phyloP scores from a whole-genome alignment of 73 alveolate genomes.

The Paramecium caudatum region DNA sequence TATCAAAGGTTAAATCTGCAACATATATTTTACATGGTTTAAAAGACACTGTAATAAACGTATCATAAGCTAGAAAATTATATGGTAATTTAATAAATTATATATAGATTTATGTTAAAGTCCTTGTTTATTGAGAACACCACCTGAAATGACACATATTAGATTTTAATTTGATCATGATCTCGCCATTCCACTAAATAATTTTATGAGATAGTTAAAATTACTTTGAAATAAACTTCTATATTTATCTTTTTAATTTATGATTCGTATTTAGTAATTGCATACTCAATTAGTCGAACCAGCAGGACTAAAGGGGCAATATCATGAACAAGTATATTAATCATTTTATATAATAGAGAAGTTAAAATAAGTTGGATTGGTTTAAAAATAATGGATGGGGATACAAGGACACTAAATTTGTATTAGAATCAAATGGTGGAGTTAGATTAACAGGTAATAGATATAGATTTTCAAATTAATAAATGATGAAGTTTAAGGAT shows the following conservation, averaged over 20 bases:
- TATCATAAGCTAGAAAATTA: not conserved
- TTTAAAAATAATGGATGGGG: slow-evolving; percentile 96
- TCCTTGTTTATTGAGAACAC: slow-evolving; percentile 22
- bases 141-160: slow-evolving; percentile 56
- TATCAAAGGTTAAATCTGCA: not conserved
- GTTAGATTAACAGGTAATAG: slow-evolving; percentile 87
- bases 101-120: not conserved
- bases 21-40: slow-evolving; percentile 42
- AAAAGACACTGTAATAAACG: not conserved
- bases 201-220: slow-evolving; percentile 13
- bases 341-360: too few relatives aligned
- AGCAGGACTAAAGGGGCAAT: slow-evolving; percentile 64
- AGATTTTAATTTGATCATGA: slow-evolving; percentile 49
- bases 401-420: slow-evolving; percentile 87
- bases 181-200: not conserved
- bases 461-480: slow-evolving; percentile 84
- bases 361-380: slow-evolving; percentile 75
- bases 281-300: not conserved
- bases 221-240: slow-evolving; percentile 30
- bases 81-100: not conserved
- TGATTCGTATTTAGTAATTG: slow-evolving; percentile 58
- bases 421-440: slow-evolving; percentile 78
- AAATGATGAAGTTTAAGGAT: slow-evolving; percentile 84
- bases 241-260: slow-evolving; percentile 17
- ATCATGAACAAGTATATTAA: slow-evolving; percentile 26